Percentiles rank a stretch among this genome's conserved stretches.
These are phyloP conservation scores for Amanita inopinata DNA, from an alignment of 768 basidiomycete species.

Conservation along the genomic window DNA sequence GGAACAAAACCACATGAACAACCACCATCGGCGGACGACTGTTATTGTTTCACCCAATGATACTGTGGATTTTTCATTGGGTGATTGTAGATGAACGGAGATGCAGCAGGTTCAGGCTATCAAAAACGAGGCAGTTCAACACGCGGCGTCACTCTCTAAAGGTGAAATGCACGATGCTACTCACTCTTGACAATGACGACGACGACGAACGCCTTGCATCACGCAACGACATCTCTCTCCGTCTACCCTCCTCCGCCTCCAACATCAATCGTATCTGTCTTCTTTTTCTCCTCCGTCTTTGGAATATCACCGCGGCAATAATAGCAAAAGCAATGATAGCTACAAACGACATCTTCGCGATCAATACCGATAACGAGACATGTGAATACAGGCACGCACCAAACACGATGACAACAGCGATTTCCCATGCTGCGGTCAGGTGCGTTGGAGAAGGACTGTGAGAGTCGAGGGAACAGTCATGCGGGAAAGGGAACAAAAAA, in stretches of 20 bases:
- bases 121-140: too few species aligned
- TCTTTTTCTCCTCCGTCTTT: constrained; percentile 10
- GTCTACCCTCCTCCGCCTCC: neutral
- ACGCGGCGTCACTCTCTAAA: too few species aligned
- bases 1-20: too few species aligned
- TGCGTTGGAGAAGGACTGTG: constrained; percentile 13
- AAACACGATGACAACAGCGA: constrained; percentile 17
- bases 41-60: too few species aligned
- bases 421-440: constrained; percentile 19
- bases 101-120: too few species aligned
- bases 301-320: constrained; percentile 14
- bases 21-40: too few species aligned
- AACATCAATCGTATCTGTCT: constrained; percentile 3
- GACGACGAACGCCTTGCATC: neutral
- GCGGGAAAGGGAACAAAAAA: neutral
- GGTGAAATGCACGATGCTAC: too few species aligned
- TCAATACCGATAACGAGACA: neutral
- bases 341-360: constrained; percentile 3
- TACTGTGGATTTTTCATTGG: too few species aligned
- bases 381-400: constrained; percentile 11
- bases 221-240: neutral
- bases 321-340: constrained; percentile 15
- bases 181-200: neutral
- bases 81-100: too few species aligned
- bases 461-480: too few species aligned